A percentile compares a stretch with the other conserved stretches of the same genome.
Evolutionary conservation across 139 green algal species (phyloP).

Genomic region (Micractinium conductrix): DNA sequence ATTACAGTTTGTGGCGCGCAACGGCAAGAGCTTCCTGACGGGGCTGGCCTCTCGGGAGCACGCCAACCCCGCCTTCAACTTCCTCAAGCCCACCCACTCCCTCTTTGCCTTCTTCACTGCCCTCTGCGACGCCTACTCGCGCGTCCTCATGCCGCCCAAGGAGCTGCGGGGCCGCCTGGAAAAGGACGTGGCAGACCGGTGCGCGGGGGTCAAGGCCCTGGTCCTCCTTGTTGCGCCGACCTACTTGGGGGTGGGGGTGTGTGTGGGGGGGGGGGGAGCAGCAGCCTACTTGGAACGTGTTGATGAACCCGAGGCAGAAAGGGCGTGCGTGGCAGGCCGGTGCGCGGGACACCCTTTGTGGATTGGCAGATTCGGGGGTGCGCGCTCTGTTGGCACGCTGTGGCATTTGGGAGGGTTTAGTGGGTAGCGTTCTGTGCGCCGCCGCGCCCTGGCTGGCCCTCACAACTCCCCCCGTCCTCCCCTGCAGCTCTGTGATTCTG

Average conservation of each 20-base stretch:
- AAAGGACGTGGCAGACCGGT: constrained; percentile 77
- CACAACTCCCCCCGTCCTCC: background rate
- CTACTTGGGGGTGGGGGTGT: too few species aligned
- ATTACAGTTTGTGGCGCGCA: constrained; percentile 94
- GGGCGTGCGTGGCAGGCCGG: too few species aligned
- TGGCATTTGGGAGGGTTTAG: too few species aligned
- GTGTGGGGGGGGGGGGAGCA: background rate
- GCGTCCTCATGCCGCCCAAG: constrained; percentile 93
- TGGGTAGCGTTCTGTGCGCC: too few species aligned
- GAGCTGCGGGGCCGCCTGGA: constrained; percentile 66
- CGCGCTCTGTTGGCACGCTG: too few species aligned
- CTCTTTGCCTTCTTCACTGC: constrained; percentile 95
- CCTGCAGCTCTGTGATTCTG: constrained; percentile 70
- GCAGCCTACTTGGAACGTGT: too few species aligned
- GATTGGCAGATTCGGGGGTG: too few species aligned
- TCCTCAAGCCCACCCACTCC: constrained; percentile 96
- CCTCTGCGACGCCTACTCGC: constrained; percentile 93
- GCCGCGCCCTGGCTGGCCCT: background rate
- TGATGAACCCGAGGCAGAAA: too few species aligned
- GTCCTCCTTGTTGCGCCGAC: too few species aligned
- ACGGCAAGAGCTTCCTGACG: constrained; percentile 89
- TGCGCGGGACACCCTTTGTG: too few species aligned
- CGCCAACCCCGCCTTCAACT: constrained; percentile 84
- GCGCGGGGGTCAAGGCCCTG: too few species aligned
- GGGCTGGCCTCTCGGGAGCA: constrained; percentile 85